Conservation (phyloP, 2,329 filamentous ascomycete genomes). For the Ceratocystis eucalypticola region DNA sequence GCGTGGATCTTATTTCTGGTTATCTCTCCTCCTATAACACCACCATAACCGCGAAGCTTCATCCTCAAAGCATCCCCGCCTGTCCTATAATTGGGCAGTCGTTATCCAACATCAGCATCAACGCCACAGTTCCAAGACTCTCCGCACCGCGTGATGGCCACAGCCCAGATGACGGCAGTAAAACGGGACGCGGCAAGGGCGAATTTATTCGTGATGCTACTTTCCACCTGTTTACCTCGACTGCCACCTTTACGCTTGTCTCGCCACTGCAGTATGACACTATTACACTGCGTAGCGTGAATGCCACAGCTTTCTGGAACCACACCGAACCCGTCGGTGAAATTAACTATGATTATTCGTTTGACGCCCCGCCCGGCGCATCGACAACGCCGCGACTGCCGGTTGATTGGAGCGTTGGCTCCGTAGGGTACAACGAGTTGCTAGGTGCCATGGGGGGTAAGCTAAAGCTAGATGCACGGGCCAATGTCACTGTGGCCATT, state of each 20-base stretch:
- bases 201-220: conserved; percentile 71
- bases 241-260: conserved; percentile 67
- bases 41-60: conserved; percentile 58
- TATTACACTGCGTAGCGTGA: conserved; percentile 62
- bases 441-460: conserved; percentile 65
- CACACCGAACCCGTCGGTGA: conserved; percentile 61
- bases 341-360: conserved; percentile 61
- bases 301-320: conserved; percentile 78
- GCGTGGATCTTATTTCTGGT: conserved; percentile 62
- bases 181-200: conserved; percentile 23
- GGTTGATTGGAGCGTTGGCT: conserved; percentile 63
- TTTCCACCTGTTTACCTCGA: conserved; percentile 75
- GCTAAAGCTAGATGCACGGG: conserved; percentile 65
- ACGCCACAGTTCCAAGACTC: conserved; percentile 57
- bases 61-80: conserved; percentile 58
- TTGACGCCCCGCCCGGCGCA: conserved; percentile 61
- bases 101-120: conserved; percentile 57
- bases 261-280: conserved; percentile 65
- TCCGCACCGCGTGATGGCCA: conserved; percentile 32
- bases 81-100: conserved; percentile 59
- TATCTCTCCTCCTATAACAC: conserved; percentile 85
- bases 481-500: conserved; percentile 59
- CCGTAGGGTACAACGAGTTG: conserved; percentile 72
- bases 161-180: conserved; percentile 23
- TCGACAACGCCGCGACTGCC: conserved; percentile 64